A percentile compares a stretch with the other conserved stretches of the same genome.
Evolutionary conservation across 805 yeast species (phyloP).

Genomic region (Saccharomycopsis sp.): DNA sequence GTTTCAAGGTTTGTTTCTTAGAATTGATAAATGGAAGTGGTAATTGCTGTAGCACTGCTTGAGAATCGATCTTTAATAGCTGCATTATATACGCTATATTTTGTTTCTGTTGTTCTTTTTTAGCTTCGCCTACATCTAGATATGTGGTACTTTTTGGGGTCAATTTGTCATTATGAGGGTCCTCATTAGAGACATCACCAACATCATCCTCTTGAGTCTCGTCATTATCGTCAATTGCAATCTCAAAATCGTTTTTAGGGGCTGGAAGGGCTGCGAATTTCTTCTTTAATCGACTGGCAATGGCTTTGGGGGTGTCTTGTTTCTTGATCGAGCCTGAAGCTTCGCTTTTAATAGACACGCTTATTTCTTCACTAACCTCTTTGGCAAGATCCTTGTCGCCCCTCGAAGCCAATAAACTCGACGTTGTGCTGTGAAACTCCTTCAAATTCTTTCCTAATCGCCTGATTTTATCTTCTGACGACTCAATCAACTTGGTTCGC

Average conservation of each 20-base stretch:
- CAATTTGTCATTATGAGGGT: not conserved
- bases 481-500: conserved; percentile 19
- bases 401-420: conserved; percentile 15
- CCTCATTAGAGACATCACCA: not conserved
- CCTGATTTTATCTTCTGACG: conserved; percentile 21
- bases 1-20: not conserved
- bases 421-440: conserved; percentile 4
- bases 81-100: conserved; percentile 17
- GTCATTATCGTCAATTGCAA: conserved; percentile 31
- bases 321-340: no score
- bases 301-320: not conserved
- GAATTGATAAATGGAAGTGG: conserved; percentile 32
- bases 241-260: conserved; percentile 44
- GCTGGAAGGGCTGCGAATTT: conserved; percentile 32
- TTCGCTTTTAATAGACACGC: conserved; percentile 1
- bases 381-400: conserved; percentile 25
- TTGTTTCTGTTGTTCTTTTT: conserved; percentile 20
- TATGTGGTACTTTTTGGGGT: no score
- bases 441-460: conserved; percentile 15
- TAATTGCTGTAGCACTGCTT: conserved; percentile 40
- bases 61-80: conserved; percentile 37
- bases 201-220: conserved; percentile 20
- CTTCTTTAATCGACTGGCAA: conserved; percentile 4
- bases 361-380: conserved; percentile 15
- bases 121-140: conserved; percentile 22